Conservation (phyloP, 2,329 filamentous ascomycete species). For the Sordariomycetes sp. region DNA sequence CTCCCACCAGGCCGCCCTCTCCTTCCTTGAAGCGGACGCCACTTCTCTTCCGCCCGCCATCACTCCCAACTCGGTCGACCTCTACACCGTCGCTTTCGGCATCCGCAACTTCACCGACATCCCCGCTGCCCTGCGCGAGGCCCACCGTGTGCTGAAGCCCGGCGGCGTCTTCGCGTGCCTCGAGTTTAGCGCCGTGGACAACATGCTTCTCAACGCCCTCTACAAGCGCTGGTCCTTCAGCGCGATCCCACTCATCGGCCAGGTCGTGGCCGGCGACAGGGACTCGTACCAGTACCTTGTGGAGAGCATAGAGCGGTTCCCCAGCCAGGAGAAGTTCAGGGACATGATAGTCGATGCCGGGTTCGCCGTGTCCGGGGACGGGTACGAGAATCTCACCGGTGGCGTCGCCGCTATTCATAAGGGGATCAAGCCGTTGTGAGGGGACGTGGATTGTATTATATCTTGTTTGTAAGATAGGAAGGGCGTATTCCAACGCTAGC, state of each 20-base stretch:
- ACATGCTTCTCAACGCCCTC: constrained; percentile 66
- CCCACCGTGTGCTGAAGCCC: constrained; percentile 80
- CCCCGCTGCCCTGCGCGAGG: constrained; percentile 69
- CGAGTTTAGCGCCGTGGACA: constrained; percentile 77
- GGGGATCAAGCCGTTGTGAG: constrained; percentile 66
- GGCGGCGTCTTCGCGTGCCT: constrained; percentile 94
- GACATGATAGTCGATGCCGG: constrained; percentile 76
- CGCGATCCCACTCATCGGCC: constrained; percentile 89
- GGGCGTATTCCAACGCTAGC: not conserved
- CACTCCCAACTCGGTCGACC: constrained; percentile 63
- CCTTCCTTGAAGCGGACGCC: constrained; percentile 85
- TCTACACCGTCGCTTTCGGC: constrained; percentile 96
- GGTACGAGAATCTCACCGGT: constrained; percentile 83
- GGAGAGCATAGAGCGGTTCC: constrained; percentile 93
- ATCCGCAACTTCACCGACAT: constrained; percentile 97
- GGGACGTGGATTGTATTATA: not conserved
- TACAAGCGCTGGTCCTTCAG: constrained; percentile 97
- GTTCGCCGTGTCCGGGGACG: constrained; percentile 71
- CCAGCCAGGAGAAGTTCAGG: constrained; percentile 73
- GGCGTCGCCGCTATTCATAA: constrained; percentile 95
- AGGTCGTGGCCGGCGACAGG: constrained; percentile 84
- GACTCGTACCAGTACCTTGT: constrained; percentile 98
- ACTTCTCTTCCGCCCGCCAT: constrained; percentile 58
- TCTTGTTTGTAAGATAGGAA: not conserved
- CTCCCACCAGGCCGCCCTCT: constrained; percentile 43